Base-by-base conservation (phyloP, 805 yeast genomes). In the Naumovozyma castellii region DNA sequence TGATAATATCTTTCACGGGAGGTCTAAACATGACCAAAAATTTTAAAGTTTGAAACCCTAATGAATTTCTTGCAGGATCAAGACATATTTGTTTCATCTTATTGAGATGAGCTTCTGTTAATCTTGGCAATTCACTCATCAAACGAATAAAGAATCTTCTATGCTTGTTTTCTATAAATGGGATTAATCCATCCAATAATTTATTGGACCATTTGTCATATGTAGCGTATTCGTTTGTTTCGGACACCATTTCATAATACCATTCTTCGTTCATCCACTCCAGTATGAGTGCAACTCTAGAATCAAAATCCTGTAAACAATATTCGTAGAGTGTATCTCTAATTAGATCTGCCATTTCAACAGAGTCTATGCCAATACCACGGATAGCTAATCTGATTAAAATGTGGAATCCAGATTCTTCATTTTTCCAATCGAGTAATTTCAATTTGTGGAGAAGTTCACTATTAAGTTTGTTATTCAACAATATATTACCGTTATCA, bases 191-290 rank as follows among this genome's bases (percentile, higher is more conserved):
- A 45, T 88, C 96, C 36, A 92, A 61, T 0, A 86, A 72, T 41
- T 72, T 76, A 3, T 72, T 69, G 0, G 90, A 75, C 82, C 94
- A 86, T 42, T 69, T 67, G 42, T 72, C 60, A 59, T 92, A 92
- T 2, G 43, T 42, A 5, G 43, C 42, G 16, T 41, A 39, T 4
- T 57, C 52, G 9, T 51, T 47, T 2, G 53, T 34, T 2, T 35
- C 33, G 16, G 34, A 19, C 13, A 49, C 15, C 13, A 50, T 64
- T 53, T 80, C 84, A 36, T 75, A 67, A 62, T 76, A 79, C 94
- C 96, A 92, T 59, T 92, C 98, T 62, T 92, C 98, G 52, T 83
- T 88, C 40, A 92, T 65, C 99, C 99, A 92, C 46, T 83, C 87
- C 30, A 90, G 77, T 15, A 86, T 78, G 28, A 80, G 62, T 43